A percentile compares a stretch with the other conserved stretches of the same genome.
phyloP scores from a whole-genome alignment of 2,329 filamentous ascomycete species.

The Hysterium pulicare region DNA sequence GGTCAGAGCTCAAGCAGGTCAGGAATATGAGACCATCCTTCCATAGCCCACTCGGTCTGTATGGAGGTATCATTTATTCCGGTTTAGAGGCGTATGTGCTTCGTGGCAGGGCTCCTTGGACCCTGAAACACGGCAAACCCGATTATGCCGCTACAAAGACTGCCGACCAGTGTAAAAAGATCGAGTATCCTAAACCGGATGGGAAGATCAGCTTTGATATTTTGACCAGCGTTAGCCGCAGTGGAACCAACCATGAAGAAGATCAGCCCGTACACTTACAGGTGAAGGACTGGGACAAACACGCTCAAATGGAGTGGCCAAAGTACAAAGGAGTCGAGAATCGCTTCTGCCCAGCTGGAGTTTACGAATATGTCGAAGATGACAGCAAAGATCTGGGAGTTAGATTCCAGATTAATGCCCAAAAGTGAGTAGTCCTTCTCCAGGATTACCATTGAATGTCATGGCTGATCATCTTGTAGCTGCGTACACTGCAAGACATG shows the following conservation, averaged over 20 bases:
- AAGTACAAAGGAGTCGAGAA: constrained; percentile 91
- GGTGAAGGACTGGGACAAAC: constrained; percentile 91
- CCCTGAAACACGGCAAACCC: constrained; percentile 74
- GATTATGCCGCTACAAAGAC: constrained; percentile 77
- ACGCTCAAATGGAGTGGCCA: constrained; percentile 79
- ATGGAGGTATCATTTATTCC: constrained; percentile 88
- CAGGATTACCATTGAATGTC: not conserved
- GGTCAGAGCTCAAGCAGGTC: constrained; percentile 91
- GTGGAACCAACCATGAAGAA: constrained; percentile 97
- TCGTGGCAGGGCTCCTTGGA: constrained; percentile 86
- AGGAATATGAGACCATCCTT: constrained; percentile 98
- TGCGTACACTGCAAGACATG: constrained; percentile 99
- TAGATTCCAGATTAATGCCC: constrained; percentile 93
- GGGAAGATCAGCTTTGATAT: constrained; percentile 95
- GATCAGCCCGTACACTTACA: constrained; percentile 96
- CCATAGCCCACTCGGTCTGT: constrained; percentile 79
- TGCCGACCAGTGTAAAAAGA: constrained; percentile 78
- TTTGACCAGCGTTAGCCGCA: constrained; percentile 88
- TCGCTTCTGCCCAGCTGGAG: constrained; percentile 92
- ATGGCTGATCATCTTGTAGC: constrained; percentile 49
- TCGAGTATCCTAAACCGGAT: constrained; percentile 96
- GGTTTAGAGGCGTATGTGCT: constrained; percentile 86
- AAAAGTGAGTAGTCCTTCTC: constrained; percentile 82
- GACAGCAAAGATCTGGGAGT: constrained; percentile 81
- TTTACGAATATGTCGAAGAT: constrained; percentile 98